Evolutionary conservation across 345 rosid species (phyloP).

Genomic region (Euphorbia tirucalli): DNA sequence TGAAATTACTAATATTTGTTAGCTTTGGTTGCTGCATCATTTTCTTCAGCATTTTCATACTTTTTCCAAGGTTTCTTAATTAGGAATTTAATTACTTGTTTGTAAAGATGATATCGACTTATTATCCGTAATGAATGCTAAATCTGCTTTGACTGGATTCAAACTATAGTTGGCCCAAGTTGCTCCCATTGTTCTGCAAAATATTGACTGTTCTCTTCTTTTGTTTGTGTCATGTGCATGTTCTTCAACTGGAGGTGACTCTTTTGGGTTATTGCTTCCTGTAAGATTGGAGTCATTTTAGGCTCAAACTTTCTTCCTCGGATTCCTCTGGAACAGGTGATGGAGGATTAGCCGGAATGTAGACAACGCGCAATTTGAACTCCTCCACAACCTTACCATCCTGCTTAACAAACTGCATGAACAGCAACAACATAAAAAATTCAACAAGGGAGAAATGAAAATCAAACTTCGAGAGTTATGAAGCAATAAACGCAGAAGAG

Average conservation of each 20-base stretch:
- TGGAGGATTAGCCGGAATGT: slow-evolving; percentile 81
- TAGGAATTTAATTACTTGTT: background rate
- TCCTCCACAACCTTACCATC: slow-evolving; percentile 59
- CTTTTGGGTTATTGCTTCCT: no score
- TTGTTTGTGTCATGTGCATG: background rate
- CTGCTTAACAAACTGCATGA: slow-evolving; percentile 66
- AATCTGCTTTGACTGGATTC: background rate
- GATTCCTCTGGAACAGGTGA: slow-evolving; percentile 90
- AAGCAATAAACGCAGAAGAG: no score
- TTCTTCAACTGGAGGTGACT: background rate
- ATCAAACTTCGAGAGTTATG: background rate
- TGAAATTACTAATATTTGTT: background rate
- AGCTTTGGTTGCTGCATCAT: slow-evolving; percentile 3
- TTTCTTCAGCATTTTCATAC: background rate
- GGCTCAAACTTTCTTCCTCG: no score
- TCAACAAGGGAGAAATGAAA: background rate
- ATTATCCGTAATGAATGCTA: background rate
- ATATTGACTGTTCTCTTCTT: background rate
- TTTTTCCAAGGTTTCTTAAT: slow-evolving; percentile 1
- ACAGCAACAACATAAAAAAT: background rate
- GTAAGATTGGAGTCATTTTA: no score
- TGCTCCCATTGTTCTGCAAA: background rate
- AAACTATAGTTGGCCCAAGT: background rate
- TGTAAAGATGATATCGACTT: slow-evolving; percentile 7
- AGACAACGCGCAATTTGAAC: slow-evolving; percentile 69